Percentiles rank a stretch among this genome's conserved stretches.
These are phyloP conservation scores for Clarireedia paspali DNA, from an alignment of 2,329 filamentous ascomycete species.

Conservation along the genomic window DNA sequence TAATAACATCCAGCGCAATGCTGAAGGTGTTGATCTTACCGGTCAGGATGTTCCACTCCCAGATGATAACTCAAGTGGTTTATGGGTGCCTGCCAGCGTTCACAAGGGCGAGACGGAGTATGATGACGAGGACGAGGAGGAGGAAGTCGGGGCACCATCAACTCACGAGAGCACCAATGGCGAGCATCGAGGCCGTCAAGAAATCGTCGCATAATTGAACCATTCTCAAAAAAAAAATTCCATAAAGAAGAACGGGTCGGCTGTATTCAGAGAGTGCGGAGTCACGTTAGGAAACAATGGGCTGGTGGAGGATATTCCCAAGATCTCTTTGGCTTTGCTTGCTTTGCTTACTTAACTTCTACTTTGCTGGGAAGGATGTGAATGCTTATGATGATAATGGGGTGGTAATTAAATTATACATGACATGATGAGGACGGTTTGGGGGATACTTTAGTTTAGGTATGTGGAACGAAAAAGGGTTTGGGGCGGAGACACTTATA, in stretches of 20 bases:
- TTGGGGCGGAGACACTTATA: not conserved
- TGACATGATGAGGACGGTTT: not conserved
- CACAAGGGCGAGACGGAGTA: slow-evolving; percentile 52
- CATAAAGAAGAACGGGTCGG: slow-evolving; percentile 1
- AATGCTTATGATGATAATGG: slow-evolving; percentile 4
- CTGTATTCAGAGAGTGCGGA: slow-evolving; percentile 2
- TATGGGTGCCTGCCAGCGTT: slow-evolving; percentile 69
- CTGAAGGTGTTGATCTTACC: slow-evolving; percentile 73
- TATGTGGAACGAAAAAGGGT: slow-evolving; percentile 4
- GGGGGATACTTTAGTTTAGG: not conserved
- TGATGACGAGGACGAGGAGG: slow-evolving; percentile 59
- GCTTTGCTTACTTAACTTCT: not conserved
- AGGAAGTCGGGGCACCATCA: slow-evolving; percentile 47
- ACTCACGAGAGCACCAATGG: slow-evolving; percentile 48
- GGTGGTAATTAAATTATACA: slow-evolving; percentile 9
- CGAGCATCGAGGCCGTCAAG: slow-evolving; percentile 48
- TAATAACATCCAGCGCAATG: slow-evolving; percentile 59
- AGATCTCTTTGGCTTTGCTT: slow-evolving; percentile 16
- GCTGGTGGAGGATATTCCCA: slow-evolving; percentile 24
- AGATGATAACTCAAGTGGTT: slow-evolving; percentile 61
- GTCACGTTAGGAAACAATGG: slow-evolving; percentile 10
- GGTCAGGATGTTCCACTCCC: slow-evolving; percentile 73
- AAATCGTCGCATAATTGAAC: slow-evolving; percentile 31
- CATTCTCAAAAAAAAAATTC: not conserved
- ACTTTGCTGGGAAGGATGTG: not conserved